These are phyloP conservation scores for Capillidium rhysosporum DNA, from an alignment of 371 early-diverging fungal species.

Conservation along the genomic window DNA sequence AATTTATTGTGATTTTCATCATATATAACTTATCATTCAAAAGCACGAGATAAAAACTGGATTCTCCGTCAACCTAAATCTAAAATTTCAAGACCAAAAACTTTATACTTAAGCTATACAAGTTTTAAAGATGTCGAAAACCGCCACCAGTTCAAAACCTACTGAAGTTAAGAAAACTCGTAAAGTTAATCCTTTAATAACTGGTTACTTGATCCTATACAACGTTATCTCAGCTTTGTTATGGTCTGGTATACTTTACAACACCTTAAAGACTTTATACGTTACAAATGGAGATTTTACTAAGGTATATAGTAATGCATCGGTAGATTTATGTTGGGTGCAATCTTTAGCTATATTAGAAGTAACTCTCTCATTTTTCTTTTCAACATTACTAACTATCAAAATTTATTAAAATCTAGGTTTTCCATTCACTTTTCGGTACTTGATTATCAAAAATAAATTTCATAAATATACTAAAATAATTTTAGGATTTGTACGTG, in stretches of 20 bases:
- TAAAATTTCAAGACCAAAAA: too few species aligned
- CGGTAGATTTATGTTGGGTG: neutral
- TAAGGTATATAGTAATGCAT: neutral
- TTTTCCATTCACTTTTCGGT: constrained; percentile 12
- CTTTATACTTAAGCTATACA: too few species aligned
- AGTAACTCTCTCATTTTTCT: neutral
- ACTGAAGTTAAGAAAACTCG: too few species aligned
- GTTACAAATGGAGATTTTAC: neutral
- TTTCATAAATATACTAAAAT: neutral
- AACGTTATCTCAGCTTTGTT: neutral
- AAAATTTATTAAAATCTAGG: constrained; percentile 9
- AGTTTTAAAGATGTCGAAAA: too few species aligned
- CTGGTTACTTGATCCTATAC: neutral
- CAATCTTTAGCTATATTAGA: constrained; percentile 4
- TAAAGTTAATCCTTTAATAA: neutral
- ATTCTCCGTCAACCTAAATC: too few species aligned
- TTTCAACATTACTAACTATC: neutral
- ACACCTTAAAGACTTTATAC: neutral
- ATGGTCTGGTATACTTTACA: neutral
- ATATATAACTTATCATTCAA: too few species aligned
- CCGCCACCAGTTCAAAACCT: too few species aligned
- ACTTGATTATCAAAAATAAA: neutral
- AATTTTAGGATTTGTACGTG: constrained; percentile 45
- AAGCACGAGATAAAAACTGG: too few species aligned
- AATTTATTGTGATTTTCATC: too few species aligned